phyloP scores from a whole-genome alignment of 169 alveolate genomes.

The Plasmodium berghei region DNA sequence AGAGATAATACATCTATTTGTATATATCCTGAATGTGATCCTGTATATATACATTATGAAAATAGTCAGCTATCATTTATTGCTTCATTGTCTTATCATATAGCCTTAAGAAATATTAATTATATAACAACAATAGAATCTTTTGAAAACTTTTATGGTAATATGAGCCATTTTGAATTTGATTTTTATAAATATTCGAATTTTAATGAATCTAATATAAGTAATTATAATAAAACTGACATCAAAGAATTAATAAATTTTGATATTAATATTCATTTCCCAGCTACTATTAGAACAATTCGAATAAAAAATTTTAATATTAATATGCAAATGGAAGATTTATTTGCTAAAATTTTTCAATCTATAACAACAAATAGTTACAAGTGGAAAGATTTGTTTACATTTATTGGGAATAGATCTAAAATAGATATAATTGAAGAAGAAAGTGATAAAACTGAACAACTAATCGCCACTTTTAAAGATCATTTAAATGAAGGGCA shows the following conservation, averaged over 20 bases:
- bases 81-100: constrained; percentile 57
- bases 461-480: constrained; percentile 19
- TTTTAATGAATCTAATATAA: constrained; percentile 17
- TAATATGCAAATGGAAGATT: constrained; percentile 29
- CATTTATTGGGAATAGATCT: constrained; percentile 14
- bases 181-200: constrained; percentile 17
- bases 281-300: constrained; percentile 25
- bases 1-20: constrained; percentile 64
- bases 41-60: constrained; percentile 42
- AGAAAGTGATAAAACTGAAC: not conserved
- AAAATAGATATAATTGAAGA: not conserved
- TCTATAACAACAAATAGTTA: constrained; percentile 40
- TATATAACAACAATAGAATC: constrained; percentile 63
- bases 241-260: constrained; percentile 15
- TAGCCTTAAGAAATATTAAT: constrained; percentile 24
- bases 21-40: constrained; percentile 55
- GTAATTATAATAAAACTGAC: not conserved
- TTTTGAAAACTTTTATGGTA: constrained; percentile 42
- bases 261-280: constrained; percentile 38
- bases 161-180: constrained; percentile 38
- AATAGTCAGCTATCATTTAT: constrained; percentile 42
- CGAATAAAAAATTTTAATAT: constrained; percentile 70
- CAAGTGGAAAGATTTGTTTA: constrained; percentile 49
- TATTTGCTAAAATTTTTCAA: constrained; percentile 28
- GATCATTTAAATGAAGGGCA: constrained; percentile 32